Conservation (phyloP, 352 stramenopile genomes). For the Globisporangium lucens region DNA sequence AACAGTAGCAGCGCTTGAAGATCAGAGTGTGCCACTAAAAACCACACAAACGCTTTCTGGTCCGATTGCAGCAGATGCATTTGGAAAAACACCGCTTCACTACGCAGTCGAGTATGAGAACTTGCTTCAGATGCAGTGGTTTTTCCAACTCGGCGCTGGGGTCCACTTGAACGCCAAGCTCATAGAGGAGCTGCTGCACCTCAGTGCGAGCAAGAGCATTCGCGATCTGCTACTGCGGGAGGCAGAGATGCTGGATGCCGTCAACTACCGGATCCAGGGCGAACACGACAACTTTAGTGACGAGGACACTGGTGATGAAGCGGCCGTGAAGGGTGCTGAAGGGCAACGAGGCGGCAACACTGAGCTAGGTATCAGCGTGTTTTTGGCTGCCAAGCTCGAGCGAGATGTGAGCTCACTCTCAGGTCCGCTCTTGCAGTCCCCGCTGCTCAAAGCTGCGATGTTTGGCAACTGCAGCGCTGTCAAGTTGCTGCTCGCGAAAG, state of each 20-base stretch:
- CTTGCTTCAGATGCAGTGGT: constrained; percentile 30
- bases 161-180: constrained; percentile 20
- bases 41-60: background rate
- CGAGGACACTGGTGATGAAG: background rate
- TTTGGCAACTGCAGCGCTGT: constrained; percentile 41
- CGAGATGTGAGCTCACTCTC: constrained; percentile 16
- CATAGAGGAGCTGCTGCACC: constrained; percentile 32
- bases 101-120: constrained; percentile 47
- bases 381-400: constrained; percentile 36
- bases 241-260: constrained; percentile 36
- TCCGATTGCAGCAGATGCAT: constrained; percentile 32
- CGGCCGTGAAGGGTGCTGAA: background rate
- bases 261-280: constrained; percentile 16
- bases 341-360: too few relatives aligned
- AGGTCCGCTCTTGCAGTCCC: constrained; percentile 30
- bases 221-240: constrained; percentile 33
- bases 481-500: constrained; percentile 39
- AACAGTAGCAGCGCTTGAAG: background rate
- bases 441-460: constrained; percentile 46
- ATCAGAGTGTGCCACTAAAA: background rate
- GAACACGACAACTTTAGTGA: background rate
- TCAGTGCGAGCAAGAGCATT: constrained; percentile 22
- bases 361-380: constrained; percentile 36
- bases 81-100: constrained; percentile 44
- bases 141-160: constrained; percentile 30